phyloP scores from a whole-genome alignment of 192 early-diverging fungal genomes.

The Mortierella antarctica region DNA sequence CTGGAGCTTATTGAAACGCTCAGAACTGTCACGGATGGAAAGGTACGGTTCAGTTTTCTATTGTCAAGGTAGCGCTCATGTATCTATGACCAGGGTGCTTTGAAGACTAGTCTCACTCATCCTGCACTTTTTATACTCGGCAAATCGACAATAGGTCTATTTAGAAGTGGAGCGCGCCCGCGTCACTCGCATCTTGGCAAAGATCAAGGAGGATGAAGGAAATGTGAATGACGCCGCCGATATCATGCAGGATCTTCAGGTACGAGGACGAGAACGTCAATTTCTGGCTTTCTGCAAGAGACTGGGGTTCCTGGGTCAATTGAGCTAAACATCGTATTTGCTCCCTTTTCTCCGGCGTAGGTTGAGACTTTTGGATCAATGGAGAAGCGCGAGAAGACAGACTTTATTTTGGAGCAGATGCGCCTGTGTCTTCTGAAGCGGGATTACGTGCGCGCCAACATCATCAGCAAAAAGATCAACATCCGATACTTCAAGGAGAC shows the following conservation, averaged over 20 bases:
- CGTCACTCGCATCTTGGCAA: slow-evolving; percentile 88
- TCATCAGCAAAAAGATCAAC: slow-evolving; percentile 97
- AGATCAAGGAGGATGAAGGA: slow-evolving; percentile 91
- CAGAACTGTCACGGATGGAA: slow-evolving; percentile 96
- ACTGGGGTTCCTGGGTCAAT: neutral
- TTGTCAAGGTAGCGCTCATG: neutral
- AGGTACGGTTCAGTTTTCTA: slow-evolving; percentile 62
- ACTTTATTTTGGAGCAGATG: slow-evolving; percentile 99
- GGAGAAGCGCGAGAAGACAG: slow-evolving; percentile 98
- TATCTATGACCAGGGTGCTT: no score
- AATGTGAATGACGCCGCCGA: slow-evolving; percentile 92
- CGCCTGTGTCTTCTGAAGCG: slow-evolving; percentile 92
- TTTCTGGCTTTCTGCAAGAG: neutral
- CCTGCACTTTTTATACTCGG: neutral
- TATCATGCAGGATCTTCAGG: slow-evolving; percentile 95
- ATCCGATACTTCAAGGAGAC: slow-evolving; percentile 90
- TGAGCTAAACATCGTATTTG: neutral
- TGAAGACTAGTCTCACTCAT: neutral
- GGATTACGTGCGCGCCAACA: slow-evolving; percentile 92
- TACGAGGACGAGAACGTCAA: slow-evolving; percentile 17
- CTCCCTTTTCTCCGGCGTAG: slow-evolving; percentile 38
- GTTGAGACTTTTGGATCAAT: slow-evolving; percentile 99
- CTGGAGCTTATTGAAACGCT: slow-evolving; percentile 95
- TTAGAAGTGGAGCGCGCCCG: slow-evolving; percentile 99
- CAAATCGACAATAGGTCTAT: slow-evolving; percentile 75